Conservation (phyloP, 495 filamentous ascomycete species). For the Thermothielavioides terrestris region DNA sequence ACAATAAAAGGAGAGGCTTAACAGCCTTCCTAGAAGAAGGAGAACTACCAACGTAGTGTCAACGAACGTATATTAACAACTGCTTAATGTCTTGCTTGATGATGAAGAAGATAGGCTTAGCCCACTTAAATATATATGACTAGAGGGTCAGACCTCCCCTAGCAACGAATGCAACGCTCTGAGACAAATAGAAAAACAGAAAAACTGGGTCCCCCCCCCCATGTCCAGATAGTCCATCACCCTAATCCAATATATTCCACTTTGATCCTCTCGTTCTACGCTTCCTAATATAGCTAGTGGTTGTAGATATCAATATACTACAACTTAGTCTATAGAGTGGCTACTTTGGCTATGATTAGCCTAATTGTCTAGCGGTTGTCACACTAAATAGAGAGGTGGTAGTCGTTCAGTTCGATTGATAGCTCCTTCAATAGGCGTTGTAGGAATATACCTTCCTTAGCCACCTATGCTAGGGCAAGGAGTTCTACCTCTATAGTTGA, state of each 20-base stretch:
- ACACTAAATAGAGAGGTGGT: background rate
- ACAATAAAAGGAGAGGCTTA: too few relatives aligned
- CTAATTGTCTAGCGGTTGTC: background rate
- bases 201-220: too few relatives aligned
- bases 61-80: too few relatives aligned
- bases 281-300: background rate
- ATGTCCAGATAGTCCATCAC: too few relatives aligned
- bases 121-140: too few relatives aligned
- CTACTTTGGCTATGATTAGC: background rate
- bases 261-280: background rate
- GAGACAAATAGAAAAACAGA: too few relatives aligned
- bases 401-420: background rate
- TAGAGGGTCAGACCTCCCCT: too few relatives aligned
- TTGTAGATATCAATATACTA: background rate
- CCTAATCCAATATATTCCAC: background rate
- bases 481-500: background rate
- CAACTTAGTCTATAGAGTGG: background rate
- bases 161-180: too few relatives aligned
- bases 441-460: background rate
- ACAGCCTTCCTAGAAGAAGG: too few relatives aligned
- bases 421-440: background rate
- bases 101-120: too few relatives aligned
- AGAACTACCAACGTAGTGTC: too few relatives aligned
- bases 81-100: too few relatives aligned
- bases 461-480: background rate